Base-by-base conservation (phyloP, 495 filamentous ascomycete genomes). In the Letharia columbiana region DNA sequence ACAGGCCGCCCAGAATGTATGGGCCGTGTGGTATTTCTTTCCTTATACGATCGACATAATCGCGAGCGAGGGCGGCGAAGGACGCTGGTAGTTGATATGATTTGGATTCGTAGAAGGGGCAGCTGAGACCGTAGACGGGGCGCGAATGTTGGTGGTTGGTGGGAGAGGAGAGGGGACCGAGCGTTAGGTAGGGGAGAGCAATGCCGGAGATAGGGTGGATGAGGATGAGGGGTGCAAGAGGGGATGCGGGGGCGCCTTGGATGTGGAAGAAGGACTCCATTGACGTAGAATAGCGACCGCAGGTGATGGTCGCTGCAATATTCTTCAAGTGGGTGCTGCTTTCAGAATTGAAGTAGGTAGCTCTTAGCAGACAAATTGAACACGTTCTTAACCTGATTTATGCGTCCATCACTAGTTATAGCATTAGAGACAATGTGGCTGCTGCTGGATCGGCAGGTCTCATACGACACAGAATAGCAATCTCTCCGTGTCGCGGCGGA, bases 261-360 rank as follows among this genome's bases (percentile, higher is more conserved):
- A 73, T 67, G 69, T 73, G 68, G 33, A 73, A 64, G 20, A 72
- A 40, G 37, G 66, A 60, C 44, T 72, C 71, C 71, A 72, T 72
- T 63, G 58, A 28, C 42, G 56, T 42, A 45, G 41, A 4, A 54
- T 23, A 47, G 50, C 39, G 64, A 15, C 23, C 23, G 23, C 23
- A 28, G 23, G 23, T 28, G 23, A 28, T 28, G 23, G 23, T 28
- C 23, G 23, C 23, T 0, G 23, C 23, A 28, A 28, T 28, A 28
- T 28, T 28, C 1, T 28, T 28, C 23, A 28, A 28, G 23, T 28
- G 35, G 18, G 17, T 52, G 61, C 33, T 37, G 33, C 31, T 33
- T 9, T 23, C 12, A 42, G 39, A 42, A 10, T 10, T 1, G 37
- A 61, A 39, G n/a, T 18, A 15, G 20, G 44, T 47, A 47, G 10